Conservation (phyloP, 2,329 filamentous ascomycete species). For the Aspergillus tamarii region DNA sequence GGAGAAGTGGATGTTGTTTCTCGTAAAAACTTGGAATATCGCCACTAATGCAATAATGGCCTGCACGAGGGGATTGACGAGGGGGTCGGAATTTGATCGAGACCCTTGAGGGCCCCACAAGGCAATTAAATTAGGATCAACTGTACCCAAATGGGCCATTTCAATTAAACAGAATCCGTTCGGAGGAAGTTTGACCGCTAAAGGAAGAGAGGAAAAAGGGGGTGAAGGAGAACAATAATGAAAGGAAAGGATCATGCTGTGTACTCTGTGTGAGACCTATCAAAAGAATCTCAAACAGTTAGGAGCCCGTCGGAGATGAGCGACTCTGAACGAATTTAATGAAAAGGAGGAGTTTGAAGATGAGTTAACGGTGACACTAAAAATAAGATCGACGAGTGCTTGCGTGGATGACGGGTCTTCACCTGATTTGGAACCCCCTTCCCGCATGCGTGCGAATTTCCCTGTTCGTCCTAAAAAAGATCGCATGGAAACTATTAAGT, state of each 20-base stretch:
- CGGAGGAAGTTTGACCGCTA: not conserved
- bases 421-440: slow-evolving; percentile 19
- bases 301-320: not conserved
- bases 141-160: not conserved
- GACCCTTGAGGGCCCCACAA: slow-evolving; percentile 2
- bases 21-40: slow-evolving; percentile 2
- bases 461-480: not conserved
- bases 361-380: slow-evolving; percentile 2
- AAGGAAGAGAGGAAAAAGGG: not conserved
- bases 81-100: slow-evolving; percentile 5
- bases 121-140: slow-evolving; percentile 9
- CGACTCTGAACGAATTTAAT: not conserved
- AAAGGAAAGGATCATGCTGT: not conserved
- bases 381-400: slow-evolving; percentile 26
- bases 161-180: not conserved
- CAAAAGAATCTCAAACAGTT: not conserved
- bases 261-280: not conserved
- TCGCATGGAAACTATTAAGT: not conserved
- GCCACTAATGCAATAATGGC: slow-evolving; percentile 1
- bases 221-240: not conserved
- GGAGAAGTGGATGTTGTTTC: slow-evolving; percentile 2
- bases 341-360: not conserved
- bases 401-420: slow-evolving; percentile 30
- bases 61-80: slow-evolving; percentile 2
- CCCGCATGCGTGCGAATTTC: slow-evolving; percentile 13